Evolutionary conservation across 106 monocot genomes (phyloP), one percentile per base, ranked within the genome.

Genomic region (Acorus calamus): DNA sequence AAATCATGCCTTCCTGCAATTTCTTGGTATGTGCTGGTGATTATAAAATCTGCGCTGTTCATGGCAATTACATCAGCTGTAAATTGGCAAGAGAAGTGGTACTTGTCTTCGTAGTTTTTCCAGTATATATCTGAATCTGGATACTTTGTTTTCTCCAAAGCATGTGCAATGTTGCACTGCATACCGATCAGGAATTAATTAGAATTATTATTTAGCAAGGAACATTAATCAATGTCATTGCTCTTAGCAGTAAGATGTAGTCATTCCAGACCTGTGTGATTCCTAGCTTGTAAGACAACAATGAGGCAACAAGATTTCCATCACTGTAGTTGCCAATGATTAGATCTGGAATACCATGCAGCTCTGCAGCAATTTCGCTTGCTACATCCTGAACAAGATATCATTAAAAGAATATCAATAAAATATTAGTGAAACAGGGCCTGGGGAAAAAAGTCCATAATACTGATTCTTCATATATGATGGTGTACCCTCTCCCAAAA

Each of bases 1-100:
- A 49, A 52, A 28, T 57, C 57, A 6, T 79, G 87, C 94, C 89
- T 94, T 78, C 94, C 94, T 13, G 94, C 94, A 67, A 94, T 94
- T 80, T 94, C 94, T 78, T 94, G 94, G 66, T 89, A 94, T 51
- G 94, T 94, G 71, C 94, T 94, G 7, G 94, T 89, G 63, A 94
- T 87, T 50, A 94, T 94, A 67, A 94, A 89, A 76, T 94, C 89
- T n/a, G 94, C 84, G 74, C 80, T 77, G 68, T 94, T 94, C 94
- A 94, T 94, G 4, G 94, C 86, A 63, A 94, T 84, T 62, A 94
- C 43, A 75, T 94, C 94, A 54, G 94, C 89, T 60, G 94, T 94
- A 68, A 94, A 90, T 71, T 94, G 94, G 58, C 89, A 94, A 14
- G 89, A 90, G 57, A 94, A 94, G 76, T 94, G 89, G 79, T 90